Evolutionary conservation across 1,139 yeast species (phyloP), one percentile per base, ranked within the genome.

Genomic region (Candida glucosophila): DNA sequence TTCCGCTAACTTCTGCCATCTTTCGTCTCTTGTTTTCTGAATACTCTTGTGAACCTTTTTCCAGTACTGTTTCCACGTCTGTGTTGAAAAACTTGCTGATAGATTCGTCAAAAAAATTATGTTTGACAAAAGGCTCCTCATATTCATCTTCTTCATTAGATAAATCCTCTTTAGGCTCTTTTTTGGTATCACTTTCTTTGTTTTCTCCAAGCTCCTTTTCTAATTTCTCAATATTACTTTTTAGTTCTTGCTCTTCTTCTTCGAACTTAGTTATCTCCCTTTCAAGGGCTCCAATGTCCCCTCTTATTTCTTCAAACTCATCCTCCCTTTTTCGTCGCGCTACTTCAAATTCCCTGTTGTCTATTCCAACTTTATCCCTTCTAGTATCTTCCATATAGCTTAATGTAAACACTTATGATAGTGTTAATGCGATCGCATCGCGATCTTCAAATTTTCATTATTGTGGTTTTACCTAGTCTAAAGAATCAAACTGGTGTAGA

Each of bases 41-140:
- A 8, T 11, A 17, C n/a, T 9, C 20, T 6, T 15, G 4, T 14
- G 13, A 14, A 3, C 11, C 26, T n/a, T 20, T 20, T 11, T 26
- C 22, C 12, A n/a, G n/a, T n/a, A n/a, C n/a, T n/a, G n/a, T n/a
- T n/a, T n/a, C 16, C 11, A 15, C 7, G n/a, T n/a, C n/a, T n/a
- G 16, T 18, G n/a, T 16, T 14, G 32, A 56, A 56, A 30, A 40
- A 55, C 13, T 39, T 39, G 7, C 44, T 36, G 12, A 56, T 50
- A 3, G 51, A 43, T 5, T 47, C 48, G 29, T 56, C 62, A 29
- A 56, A 53, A 34, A 45, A 49, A 15, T 41, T 36, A 30, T 54
- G 55, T 20, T 41, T 47, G 8, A 51, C 49, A 2, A 49, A 33
- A 2, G 24, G 27, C 4, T 20, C 17, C 9, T 16, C 23, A 15